A percentile compares a stretch with the other conserved stretches of the same genome.
These are phyloP conservation scores for Aurantiochytrium sp. DNA, from an alignment of 108 stramenopile species.

Conservation along the genomic window DNA sequence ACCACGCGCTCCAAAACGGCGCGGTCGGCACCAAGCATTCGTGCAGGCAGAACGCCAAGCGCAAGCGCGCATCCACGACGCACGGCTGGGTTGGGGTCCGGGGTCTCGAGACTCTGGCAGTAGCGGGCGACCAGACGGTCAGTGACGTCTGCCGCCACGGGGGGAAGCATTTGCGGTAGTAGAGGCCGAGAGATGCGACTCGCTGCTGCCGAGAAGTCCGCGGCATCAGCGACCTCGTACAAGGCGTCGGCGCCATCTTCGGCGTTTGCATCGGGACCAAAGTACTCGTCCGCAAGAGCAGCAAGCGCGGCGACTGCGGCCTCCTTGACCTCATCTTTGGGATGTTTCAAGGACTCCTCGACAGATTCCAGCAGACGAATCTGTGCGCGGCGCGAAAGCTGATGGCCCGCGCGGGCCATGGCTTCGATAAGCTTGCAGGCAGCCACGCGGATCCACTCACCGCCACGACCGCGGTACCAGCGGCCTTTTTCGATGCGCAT, in stretches of 20 bases:
- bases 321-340: constrained; percentile 75
- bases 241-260: background rate
- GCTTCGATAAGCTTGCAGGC: constrained; percentile 84
- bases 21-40: constrained; percentile 61
- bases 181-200: background rate
- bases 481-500: constrained; percentile 76
- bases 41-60: constrained; percentile 72
- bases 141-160: background rate
- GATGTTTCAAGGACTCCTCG: constrained; percentile 81
- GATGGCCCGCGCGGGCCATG: constrained; percentile 60
- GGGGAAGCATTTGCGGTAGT: background rate
- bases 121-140: constrained; percentile 70
- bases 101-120: constrained; percentile 58
- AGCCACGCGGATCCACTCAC: constrained; percentile 83
- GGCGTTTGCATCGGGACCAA: background rate
- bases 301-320: constrained; percentile 65
- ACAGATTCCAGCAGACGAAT: constrained; percentile 78
- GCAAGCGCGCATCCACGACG: constrained; percentile 84
- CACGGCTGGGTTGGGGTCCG: constrained; percentile 80
- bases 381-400: constrained; percentile 64
- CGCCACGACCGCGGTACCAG: constrained; percentile 90
- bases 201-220: background rate
- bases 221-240: constrained; percentile 69
- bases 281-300: constrained; percentile 45
- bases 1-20: constrained; percentile 50